These are phyloP conservation scores for Pontederia crassipes DNA, from an alignment of 176 grass and related monocot species.

Conservation along the genomic window DNA sequence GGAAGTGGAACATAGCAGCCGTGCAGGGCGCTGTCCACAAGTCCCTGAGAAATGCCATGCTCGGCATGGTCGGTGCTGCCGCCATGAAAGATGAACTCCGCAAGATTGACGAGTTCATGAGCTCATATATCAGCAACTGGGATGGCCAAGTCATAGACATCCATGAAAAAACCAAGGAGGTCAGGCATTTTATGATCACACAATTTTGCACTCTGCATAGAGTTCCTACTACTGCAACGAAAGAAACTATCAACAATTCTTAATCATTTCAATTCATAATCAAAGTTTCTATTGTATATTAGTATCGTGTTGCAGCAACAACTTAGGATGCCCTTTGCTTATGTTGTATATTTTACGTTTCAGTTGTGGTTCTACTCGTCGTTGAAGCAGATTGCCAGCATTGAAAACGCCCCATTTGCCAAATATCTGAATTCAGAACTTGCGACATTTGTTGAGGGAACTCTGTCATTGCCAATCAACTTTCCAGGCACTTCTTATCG, in stretches of 20 bases:
- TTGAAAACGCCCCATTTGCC: neutral
- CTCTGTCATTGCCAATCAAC: constrained; percentile 7
- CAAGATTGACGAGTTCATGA: constrained; percentile 12
- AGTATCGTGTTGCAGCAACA: neutral
- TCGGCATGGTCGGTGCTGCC: constrained; percentile 10
- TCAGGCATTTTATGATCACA: neutral
- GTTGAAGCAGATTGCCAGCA: constrained; percentile 9
- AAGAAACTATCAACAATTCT: too few species aligned
- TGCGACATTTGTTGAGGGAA: constrained; percentile 6
- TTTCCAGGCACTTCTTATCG: constrained; percentile 18
- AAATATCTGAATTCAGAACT: constrained; percentile 5
- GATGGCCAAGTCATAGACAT: constrained; percentile 8
- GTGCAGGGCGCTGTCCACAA: constrained; percentile 16
- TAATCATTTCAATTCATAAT: neutral
- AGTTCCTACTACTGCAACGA: too few species aligned
- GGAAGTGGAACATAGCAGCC: constrained; percentile 15
- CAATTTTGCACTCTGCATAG: too few species aligned
- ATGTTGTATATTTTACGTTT: neutral
- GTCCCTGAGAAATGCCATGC: constrained; percentile 10
- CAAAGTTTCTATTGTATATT: neutral
- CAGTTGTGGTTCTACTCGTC: constrained; percentile 14
- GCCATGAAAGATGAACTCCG: constrained; percentile 18
- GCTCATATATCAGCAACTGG: constrained; percentile 9
- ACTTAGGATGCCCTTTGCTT: neutral
- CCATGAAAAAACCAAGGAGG: constrained; percentile 20